Evolutionary conservation across 495 filamentous ascomycete genomes (phyloP).

Genomic region (Lasiosphaeriaceae sp.): DNA sequence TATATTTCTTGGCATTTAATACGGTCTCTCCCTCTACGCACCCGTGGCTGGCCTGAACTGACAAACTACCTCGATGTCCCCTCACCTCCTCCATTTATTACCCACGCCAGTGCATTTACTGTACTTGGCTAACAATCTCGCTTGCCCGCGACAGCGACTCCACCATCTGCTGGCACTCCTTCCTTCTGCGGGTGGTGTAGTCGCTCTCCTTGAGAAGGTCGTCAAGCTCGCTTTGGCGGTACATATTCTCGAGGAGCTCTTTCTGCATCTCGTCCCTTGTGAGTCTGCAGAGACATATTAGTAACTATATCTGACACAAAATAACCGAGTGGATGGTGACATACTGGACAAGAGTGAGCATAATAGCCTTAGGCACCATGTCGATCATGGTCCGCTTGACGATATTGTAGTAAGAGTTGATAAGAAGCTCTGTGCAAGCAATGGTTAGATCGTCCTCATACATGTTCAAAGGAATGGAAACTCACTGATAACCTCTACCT

Average conservation of each 20-base stretch:
- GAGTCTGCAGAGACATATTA: slow-evolving; percentile 50
- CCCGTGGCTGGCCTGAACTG: not conserved
- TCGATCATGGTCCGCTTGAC: slow-evolving; percentile 98
- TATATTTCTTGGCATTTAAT: not conserved
- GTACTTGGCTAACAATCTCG: slow-evolving; percentile 96
- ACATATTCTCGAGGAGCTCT: slow-evolving; percentile 98
- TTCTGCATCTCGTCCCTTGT: slow-evolving; percentile 99
- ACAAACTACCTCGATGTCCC: not conserved
- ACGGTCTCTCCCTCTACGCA: no score
- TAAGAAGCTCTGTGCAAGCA: slow-evolving; percentile 70
- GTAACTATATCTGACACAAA: not conserved
- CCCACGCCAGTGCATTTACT: slow-evolving; percentile 47
- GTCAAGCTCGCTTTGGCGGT: slow-evolving; percentile 82
- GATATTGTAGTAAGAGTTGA: slow-evolving; percentile 96
- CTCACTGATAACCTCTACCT: slow-evolving; percentile 98
- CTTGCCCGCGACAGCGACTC: slow-evolving; percentile 81
- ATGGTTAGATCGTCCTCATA: not conserved
- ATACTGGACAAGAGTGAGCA: slow-evolving; percentile 93
- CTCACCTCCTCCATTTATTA: not conserved
- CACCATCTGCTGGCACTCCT: slow-evolving; percentile 99
- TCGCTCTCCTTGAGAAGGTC: slow-evolving; percentile 97
- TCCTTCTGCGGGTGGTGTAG: slow-evolving; percentile 89
- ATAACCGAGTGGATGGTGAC: slow-evolving; percentile 37
- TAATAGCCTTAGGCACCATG: slow-evolving; percentile 99
- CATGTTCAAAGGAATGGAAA: slow-evolving; percentile 13